phyloP scores from a whole-genome alignment of 805 yeast genomes.

The Barnettozyma vustinii region DNA sequence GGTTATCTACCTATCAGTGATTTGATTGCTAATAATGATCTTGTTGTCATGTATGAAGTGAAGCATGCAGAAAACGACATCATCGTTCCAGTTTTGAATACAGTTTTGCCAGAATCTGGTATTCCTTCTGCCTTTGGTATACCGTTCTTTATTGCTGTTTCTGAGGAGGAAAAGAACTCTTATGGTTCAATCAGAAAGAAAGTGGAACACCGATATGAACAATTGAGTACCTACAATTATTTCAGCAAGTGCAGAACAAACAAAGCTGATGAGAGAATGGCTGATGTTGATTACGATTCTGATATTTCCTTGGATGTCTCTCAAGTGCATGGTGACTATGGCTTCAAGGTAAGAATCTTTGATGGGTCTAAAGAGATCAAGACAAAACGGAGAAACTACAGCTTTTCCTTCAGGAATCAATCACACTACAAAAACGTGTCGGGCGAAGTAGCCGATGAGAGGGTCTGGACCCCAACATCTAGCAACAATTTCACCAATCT shows the following conservation, averaged over 20 bases:
- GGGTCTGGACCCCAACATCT: constrained; percentile 41
- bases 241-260: constrained; percentile 24
- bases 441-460: constrained; percentile 11
- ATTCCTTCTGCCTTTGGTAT: constrained; percentile 55
- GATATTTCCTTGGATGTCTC: constrained; percentile 51
- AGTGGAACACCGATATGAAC: constrained; percentile 44
- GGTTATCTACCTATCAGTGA: constrained; percentile 61
- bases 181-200: constrained; percentile 54
- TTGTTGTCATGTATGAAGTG: constrained; percentile 58
- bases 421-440: background rate
- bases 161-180: constrained; percentile 46
- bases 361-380: constrained; percentile 25
- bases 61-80: constrained; percentile 39
- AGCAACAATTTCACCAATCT: constrained; percentile 36
- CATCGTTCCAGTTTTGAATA: constrained; percentile 57
- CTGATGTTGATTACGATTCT: constrained; percentile 39
- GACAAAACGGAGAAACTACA: constrained; percentile 15
- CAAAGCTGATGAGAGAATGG: constrained; percentile 11
- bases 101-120: constrained; percentile 34
- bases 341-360: constrained; percentile 40
- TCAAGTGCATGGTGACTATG: constrained; percentile 42
- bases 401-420: background rate
- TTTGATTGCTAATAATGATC: constrained; percentile 57
- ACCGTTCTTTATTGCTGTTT: constrained; percentile 66
- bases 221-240: constrained; percentile 40